Conservation (phyloP, 2,329 filamentous ascomycete species). For the Paracamarosporium sp. region DNA sequence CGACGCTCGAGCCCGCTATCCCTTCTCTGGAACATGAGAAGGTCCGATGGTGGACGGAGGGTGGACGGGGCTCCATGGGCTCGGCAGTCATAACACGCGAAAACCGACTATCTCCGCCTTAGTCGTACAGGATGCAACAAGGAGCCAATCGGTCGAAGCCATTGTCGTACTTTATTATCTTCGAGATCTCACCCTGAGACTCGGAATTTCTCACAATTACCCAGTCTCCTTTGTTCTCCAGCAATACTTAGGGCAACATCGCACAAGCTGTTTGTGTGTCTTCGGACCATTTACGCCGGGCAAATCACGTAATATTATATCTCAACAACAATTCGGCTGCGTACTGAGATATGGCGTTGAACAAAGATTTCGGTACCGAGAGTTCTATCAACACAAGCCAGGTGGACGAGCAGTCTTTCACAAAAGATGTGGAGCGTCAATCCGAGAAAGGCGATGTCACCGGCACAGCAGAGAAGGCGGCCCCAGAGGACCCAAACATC, state of each 20-base stretch:
- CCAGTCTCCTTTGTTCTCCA: background rate
- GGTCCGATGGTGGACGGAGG: background rate
- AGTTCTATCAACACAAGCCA: background rate
- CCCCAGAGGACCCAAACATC: constrained; percentile 50
- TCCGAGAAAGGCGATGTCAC: background rate
- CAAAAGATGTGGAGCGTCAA: background rate
- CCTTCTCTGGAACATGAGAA: background rate
- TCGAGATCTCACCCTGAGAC: background rate
- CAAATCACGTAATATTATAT: background rate
- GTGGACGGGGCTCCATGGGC: background rate
- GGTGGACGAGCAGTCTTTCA: background rate
- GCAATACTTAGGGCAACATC: background rate
- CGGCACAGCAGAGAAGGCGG: background rate
- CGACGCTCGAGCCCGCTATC: background rate
- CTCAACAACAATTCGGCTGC: background rate
- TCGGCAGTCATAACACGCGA: background rate
- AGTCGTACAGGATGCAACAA: background rate
- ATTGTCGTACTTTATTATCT: background rate
- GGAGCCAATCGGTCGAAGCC: background rate
- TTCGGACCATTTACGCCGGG: no score
- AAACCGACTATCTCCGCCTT: background rate
- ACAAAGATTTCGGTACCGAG: background rate
- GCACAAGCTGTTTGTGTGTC: no score
- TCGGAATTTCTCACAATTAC: background rate
- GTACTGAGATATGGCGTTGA: background rate